These are phyloP conservation scores for Rhodotorula graminis DNA, from an alignment of 768 basidiomycete genomes.

Conservation along the genomic window DNA sequence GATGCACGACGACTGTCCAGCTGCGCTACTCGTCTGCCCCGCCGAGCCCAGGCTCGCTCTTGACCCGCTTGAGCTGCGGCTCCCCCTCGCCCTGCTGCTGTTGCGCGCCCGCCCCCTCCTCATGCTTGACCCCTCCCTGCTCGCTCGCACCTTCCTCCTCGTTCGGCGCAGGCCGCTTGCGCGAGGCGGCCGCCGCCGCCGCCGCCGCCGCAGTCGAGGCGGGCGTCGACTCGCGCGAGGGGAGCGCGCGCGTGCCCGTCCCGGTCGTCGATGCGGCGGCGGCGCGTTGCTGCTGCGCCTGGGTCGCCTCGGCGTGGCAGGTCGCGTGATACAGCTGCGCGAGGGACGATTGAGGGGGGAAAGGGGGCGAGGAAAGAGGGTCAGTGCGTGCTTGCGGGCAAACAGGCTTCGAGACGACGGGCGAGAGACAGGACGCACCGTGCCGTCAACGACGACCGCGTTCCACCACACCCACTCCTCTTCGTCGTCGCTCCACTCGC, in stretches of 20 bases:
- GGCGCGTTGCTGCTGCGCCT: neutral
- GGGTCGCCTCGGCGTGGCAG: slow-evolving; percentile 32
- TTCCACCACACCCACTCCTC: slow-evolving; percentile 99
- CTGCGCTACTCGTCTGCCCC: neutral
- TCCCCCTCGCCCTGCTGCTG: neutral
- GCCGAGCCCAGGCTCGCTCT: neutral
- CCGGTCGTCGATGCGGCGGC: neutral
- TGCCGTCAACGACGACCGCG: slow-evolving; percentile 72
- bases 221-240: slow-evolving; percentile 14
- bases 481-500: slow-evolving; percentile 88
- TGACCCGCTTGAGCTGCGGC: neutral
- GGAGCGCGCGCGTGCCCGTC: neutral
- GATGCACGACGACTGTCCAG: too few species aligned
- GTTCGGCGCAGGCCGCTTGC: neutral
- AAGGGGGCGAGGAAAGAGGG: too few species aligned
- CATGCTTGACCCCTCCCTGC: neutral
- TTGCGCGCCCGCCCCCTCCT: neutral
- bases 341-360: too few species aligned
- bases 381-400: too few species aligned
- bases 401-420: neutral
- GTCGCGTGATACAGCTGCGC: slow-evolving; percentile 38
- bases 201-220: neutral
- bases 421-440: slow-evolving; percentile 6
- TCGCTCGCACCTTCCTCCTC: neutral
- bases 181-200: neutral